Conservation (phyloP, 495 filamentous ascomycete species). For the Aspergillus ostianus region DNA sequence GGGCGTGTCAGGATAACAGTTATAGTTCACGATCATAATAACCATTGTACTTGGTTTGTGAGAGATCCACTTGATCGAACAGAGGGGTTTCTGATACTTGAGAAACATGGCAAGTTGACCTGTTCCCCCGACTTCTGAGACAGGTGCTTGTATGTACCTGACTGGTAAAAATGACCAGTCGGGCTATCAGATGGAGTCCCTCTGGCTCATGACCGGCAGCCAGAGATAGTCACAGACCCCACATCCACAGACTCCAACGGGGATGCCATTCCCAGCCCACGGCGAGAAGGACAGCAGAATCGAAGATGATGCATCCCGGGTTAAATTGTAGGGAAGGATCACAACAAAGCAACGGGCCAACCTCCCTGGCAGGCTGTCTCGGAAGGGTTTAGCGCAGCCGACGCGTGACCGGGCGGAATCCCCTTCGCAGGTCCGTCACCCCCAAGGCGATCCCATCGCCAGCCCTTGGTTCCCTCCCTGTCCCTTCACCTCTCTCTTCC, state of each 20-base stretch:
- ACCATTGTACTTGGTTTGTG: background rate
- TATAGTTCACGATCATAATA: background rate
- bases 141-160: background rate
- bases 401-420: constrained; percentile 43
- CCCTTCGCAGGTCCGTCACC: constrained; percentile 32
- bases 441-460: constrained; percentile 17
- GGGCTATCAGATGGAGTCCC: background rate
- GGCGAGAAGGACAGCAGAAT: too few species aligned
- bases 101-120: background rate
- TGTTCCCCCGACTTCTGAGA: background rate
- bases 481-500: constrained; percentile 21
- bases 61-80: background rate
- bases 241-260: too few species aligned
- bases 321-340: too few species aligned
- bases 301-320: too few species aligned
- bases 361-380: constrained; percentile 18
- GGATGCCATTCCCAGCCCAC: too few species aligned
- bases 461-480: constrained; percentile 30
- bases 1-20: background rate
- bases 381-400: constrained; percentile 40
- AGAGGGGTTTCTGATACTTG: background rate
- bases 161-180: background rate
- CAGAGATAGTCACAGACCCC: too few species aligned
- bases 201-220: too few species aligned
- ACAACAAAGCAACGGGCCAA: background rate